Evolutionary conservation across 192 early-diverging fungal genomes (phyloP), one percentile per base, ranked within the genome.

Genomic region (Irineochytrium annulatum): DNA sequence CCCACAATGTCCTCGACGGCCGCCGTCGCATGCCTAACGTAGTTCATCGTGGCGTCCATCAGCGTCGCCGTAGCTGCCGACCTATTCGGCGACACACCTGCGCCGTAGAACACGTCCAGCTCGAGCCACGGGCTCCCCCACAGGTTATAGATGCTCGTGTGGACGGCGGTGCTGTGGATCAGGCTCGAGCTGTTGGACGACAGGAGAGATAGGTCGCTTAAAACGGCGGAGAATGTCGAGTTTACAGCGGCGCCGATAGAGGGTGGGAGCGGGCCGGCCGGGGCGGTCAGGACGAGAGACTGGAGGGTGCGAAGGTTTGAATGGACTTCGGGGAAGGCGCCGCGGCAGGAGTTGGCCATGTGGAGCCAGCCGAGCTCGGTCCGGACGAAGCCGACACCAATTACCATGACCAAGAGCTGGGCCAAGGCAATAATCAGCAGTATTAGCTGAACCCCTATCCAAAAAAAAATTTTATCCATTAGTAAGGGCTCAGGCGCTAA

Each of bases 31-130:
- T 46, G 43, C 1, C 46, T 43, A 2, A 49, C 22, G 33, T 60
- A 60, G 2, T 33, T 19, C 35, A 39, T 56, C 11, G 62, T 64
- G 11, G 62, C 62, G 29, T 64, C 62, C 41, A 48, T 39, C 34
- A 64, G 19, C 1, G 62, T 52, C 27, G 57, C 30, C 19, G 37
- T 56, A 3, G 39, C 27, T 2, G 57, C 2, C n/a, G 52, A 27
- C 5, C 27, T 14, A 19, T 34, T 29, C 8, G 20, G 26, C 0
- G 29, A 19, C 3, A 4, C 19, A 0, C 29, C 44, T 2, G 28
- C 3, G 24, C 34, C 32, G 39, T 56, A 41, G 44, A 26, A 57
- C 29, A 44, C 32, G 8, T 20, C 33, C 26, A n/a, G n/a, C n/a
- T n/a, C n/a, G n/a, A n/a, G n/a, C n/a, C n/a, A n/a, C n/a, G n/a